These are phyloP conservation scores for Arctostaphylos glauca DNA, from an alignment of 148 eudicot genomes.

Conservation along the genomic window DNA sequence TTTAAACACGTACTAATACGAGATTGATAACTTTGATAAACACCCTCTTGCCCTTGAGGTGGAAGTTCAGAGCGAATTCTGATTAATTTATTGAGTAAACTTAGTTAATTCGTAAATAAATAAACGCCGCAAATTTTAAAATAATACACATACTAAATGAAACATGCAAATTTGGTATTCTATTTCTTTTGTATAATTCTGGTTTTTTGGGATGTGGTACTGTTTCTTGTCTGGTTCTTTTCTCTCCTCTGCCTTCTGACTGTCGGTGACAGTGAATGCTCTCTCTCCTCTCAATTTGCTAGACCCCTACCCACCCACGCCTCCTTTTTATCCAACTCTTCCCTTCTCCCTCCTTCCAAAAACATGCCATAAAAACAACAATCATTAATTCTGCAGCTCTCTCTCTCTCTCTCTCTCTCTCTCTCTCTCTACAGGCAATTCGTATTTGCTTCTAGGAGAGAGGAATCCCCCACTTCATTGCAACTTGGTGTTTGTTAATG, in stretches of 20 bases:
- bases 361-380: background rate
- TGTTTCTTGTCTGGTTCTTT: background rate
- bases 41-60: no score
- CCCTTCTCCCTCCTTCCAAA: background rate
- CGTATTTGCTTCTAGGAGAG: background rate
- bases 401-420: background rate
- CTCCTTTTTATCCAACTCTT: background rate
- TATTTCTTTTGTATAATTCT: no score
- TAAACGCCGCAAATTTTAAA: no score
- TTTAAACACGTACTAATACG: no score
- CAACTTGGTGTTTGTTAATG: background rate
- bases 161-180: no score
- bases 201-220: background rate
- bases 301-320: background rate
- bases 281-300: background rate
- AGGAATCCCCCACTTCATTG: background rate
- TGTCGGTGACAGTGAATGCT: background rate
- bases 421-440: background rate
- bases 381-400: background rate
- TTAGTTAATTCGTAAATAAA: no score
- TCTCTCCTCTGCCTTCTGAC: background rate
- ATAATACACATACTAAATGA: no score
- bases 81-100: no score
- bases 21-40: no score
- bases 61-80: no score